Base-by-base conservation (phyloP, 805 yeast species). In the Starmerella sp. region DNA sequence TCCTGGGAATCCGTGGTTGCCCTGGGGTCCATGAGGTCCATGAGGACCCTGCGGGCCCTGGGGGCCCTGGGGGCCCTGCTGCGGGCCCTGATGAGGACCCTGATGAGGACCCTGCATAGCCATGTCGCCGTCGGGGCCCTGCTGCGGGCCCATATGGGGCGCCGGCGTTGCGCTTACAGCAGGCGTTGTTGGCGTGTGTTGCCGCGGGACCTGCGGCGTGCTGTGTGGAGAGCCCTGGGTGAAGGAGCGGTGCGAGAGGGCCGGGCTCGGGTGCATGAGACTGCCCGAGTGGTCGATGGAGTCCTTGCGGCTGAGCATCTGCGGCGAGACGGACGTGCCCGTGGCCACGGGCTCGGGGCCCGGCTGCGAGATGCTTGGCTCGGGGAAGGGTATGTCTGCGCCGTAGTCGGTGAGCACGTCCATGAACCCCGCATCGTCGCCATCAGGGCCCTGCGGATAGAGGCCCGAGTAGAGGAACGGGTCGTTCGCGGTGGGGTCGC, bases 191-290 rank as follows among this genome's bases (percentile, higher is more conserved):
- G 57, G 54, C 1, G 53, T 48, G 11, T 48, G 53, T 29, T 48
- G 48, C n/a, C 31, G 31, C 5, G 53, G 51, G 17, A 51, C 47
- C 14, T 45, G 47, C 10, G 57, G 57, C 15, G 54, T 54, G 34
- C 39, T 37, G 30, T 38, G 39, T 2, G 57, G 54, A 2, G 54
- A 50, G 6, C 38, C 48, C 30, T 46, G 53, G 5, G 35, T 28
- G 37, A 45, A 37, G 3, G 54, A 51, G 17, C 37, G 53, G 22
- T 55, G 58, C 1, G 55, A 52, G 13, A 55, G 35, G 2, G 52
- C 55, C 29, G 58, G 58, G 30, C 55, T 52, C n/a, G 37, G 58
- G 36, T 52, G 53, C 47, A 55, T 41, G 3, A 51, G 39, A 15
- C 57, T 51, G 28, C 53, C 52, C 30, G 48, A 29, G 30, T 51